phyloP scores from a whole-genome alignment of 2,329 filamentous ascomycete genomes.

The Nannizziopsis barbatae region DNA sequence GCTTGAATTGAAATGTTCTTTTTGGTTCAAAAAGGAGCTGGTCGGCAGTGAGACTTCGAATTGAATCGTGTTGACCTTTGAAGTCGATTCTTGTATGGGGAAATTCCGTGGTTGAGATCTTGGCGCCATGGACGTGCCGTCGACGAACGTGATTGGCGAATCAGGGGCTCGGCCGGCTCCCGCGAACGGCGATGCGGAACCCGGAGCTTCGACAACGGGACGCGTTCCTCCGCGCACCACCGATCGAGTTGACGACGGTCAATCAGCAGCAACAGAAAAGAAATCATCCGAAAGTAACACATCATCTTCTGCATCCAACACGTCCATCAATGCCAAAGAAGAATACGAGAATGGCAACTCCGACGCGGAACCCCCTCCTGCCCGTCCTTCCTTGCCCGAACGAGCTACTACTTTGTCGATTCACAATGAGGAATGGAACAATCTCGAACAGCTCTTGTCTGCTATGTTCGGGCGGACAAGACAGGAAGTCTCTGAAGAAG shows the following conservation, averaged over 20 bases:
- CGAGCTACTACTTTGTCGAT: background rate
- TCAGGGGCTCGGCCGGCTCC: background rate
- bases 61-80: too few species aligned
- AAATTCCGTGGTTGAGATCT: background rate
- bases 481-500: conserved; percentile 55
- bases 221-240: too few species aligned
- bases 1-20: too few species aligned
- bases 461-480: conserved; percentile 58
- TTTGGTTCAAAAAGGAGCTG: too few species aligned
- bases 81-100: too few species aligned
- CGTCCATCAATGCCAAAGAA: background rate
- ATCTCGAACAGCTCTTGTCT: conserved; percentile 54
- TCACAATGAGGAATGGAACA: conserved; percentile 32
- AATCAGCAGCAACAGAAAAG: too few species aligned
- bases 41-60: too few species aligned
- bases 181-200: background rate
- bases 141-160: background rate
- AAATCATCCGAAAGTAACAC: too few species aligned
- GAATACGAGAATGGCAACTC: background rate
- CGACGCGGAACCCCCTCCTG: background rate
- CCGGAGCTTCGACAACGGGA: too few species aligned
- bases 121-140: background rate
- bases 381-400: background rate
- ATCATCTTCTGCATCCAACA: background rate
- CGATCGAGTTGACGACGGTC: too few species aligned